These are phyloP conservation scores for Picea engelmannii DNA, from an alignment of 83 land plant genomes.

Conservation along the genomic window DNA sequence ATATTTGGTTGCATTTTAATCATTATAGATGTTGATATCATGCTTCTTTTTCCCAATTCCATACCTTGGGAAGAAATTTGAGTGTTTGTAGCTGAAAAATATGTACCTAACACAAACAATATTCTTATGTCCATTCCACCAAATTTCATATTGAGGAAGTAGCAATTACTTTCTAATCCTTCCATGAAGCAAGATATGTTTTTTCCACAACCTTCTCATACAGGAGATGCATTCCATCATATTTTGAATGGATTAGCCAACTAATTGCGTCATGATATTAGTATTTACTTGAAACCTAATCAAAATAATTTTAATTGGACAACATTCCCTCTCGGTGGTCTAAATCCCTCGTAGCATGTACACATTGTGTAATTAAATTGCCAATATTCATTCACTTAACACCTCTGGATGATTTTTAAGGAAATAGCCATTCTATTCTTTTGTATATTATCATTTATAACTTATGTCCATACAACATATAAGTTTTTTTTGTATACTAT, in stretches of 20 bases:
- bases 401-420: neutral
- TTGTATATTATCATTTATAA: neutral
- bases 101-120: conserved; percentile 80
- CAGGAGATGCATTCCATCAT: conserved; percentile 90
- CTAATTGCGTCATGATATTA: conserved; percentile 70
- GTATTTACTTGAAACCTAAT: conserved; percentile 54
- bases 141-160: conserved; percentile 76
- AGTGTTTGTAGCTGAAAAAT: conserved; percentile 75
- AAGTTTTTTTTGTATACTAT: neutral
- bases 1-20: conserved; percentile 88
- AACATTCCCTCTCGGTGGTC: conserved; percentile 71
- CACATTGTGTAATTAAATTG: neutral
- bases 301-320: conserved; percentile 80
- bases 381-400: neutral
- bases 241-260: conserved; percentile 84
- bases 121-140: conserved; percentile 75
- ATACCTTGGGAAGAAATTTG: conserved; percentile 93
- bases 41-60: conserved; percentile 81
- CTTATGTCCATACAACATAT: neutral
- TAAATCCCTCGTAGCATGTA: conserved; percentile 72
- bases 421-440: neutral
- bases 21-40: conserved; percentile 83
- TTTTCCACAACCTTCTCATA: conserved; percentile 83
- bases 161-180: conserved; percentile 76
- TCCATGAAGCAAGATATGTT: conserved; percentile 91